Evolutionary conservation across 108 stramenopile species (phyloP), one percentile per base, ranked within the genome.

Genomic region (Pseudonitzschia multiseries): DNA sequence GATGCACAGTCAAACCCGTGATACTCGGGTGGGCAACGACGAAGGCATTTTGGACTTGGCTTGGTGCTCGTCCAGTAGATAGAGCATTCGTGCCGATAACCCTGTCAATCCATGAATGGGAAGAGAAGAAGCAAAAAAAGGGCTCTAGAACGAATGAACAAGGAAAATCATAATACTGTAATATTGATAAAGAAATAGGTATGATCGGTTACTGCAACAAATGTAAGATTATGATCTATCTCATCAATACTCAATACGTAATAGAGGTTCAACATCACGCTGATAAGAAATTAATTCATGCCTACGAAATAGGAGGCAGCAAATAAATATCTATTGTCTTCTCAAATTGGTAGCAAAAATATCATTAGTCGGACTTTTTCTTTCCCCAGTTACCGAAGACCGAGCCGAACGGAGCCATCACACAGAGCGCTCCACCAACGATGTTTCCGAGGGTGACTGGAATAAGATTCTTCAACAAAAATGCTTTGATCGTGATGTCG

Each of bases 361-460:
- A 2, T 3, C 46, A 48, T 56, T 24, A 56, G 21, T 56, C 54
- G 2, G 54, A 56, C 54, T 82, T 85, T n/a, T n/a, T n/a, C 73
- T 89, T 76, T 65, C 86, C 86, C 93, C 91, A 96, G 36, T 72
- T 79, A 44, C 94, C 94, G 63, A 86, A 89, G 20, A 89, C 74
- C 13, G 68, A 75, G 42, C 88, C 88, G 70, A 87, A 95, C 28
- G 87, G 81, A 32, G 88, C 89, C 90, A 89, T 91, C 57, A 93
- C 93, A 70, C 86, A 88, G 31, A 96, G 74, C 8, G 91, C 92
- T 36, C 97, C 98, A 26, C 96, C 96, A 59, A 98, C 87, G 74
- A 97, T 94, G 80, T 98, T 98, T 65, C 98, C 98, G 50, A 97
- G 77, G 31, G 96, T 95, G 6, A 96, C 96, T 21, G 97, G 97